Percentiles rank a stretch among this genome's conserved stretches.
Evolutionary conservation across 202 grass and related monocot genomes (phyloP).

Genomic region (Zoysia matrella): DNA sequence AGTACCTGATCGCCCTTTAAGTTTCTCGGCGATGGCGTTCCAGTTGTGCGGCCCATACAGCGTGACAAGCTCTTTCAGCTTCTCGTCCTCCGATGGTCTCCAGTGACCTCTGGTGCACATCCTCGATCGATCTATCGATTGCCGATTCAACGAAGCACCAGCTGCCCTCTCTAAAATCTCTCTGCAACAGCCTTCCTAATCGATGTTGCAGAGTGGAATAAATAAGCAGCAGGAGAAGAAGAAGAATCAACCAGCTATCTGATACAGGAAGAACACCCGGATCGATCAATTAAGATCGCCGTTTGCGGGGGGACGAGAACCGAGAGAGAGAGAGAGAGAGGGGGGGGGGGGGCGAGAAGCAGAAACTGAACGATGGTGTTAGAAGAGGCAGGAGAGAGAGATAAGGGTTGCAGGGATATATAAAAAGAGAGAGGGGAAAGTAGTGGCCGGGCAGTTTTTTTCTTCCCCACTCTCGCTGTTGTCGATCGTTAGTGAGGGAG

Average conservation of each 20-base stretch:
- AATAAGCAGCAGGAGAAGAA: conserved; percentile 33
- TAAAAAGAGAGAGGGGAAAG: conserved; percentile 48
- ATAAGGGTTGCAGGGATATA: conserved; percentile 46
- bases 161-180: neutral
- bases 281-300: conserved; percentile 39
- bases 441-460: conserved; percentile 40
- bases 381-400: conserved; percentile 39
- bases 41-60: conserved; percentile 88
- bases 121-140: conserved; percentile 39
- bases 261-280: conserved; percentile 25
- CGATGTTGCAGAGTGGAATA: conserved; percentile 20
- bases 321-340: neutral
- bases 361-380: neutral
- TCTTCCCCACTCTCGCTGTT: conserved; percentile 32
- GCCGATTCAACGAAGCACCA: neutral
- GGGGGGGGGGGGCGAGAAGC: neutral
- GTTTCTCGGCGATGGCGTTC: conserved; percentile 94
- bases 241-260: conserved; percentile 20
- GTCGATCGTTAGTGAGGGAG: conserved; percentile 82
- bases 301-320: conserved; percentile 1
- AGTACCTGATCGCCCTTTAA: conserved; percentile 91
- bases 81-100: no score
- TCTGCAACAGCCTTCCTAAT: neutral
- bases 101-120: conserved; percentile 53
- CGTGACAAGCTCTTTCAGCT: conserved; percentile 26